Evolutionary conservation across 2,329 filamentous ascomycete genomes (phyloP).

Genomic region (Dendrostoma leiphaemia): DNA sequence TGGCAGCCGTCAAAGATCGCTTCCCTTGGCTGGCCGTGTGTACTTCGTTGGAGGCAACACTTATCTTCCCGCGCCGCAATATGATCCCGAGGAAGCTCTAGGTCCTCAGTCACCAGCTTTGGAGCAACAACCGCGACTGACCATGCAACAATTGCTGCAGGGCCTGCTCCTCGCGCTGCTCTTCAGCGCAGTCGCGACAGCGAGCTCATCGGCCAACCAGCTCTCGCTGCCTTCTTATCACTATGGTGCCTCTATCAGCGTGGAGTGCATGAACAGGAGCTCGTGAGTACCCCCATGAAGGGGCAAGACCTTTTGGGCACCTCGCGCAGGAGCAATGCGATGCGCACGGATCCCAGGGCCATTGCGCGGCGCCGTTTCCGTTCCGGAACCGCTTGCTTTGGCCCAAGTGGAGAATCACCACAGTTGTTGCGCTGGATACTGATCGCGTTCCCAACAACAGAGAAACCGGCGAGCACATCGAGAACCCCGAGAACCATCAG

Average conservation of each 20-base stretch:
- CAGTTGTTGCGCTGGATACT: neutral
- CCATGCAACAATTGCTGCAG: constrained; percentile 4
- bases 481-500: constrained; percentile 69
- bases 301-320: neutral
- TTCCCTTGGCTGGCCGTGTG: neutral
- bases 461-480: constrained; percentile 87
- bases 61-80: neutral
- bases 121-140: constrained; percentile 11
- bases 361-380: neutral
- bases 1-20: neutral
- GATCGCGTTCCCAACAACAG: constrained; percentile 40
- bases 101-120: constrained; percentile 4
- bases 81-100: constrained; percentile 8
- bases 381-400: neutral
- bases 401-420: neutral
- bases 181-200: neutral
- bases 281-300: constrained; percentile 49
- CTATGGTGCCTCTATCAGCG: constrained; percentile 64
- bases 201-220: constrained; percentile 28
- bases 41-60: too few relatives aligned
- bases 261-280: constrained; percentile 73
- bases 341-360: neutral
- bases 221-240: constrained; percentile 58
- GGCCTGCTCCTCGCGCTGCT: constrained; percentile 14
- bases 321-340: neutral